Conservation (phyloP, 164 flowering plant genomes). For the Cinnamomum chago region DNA sequence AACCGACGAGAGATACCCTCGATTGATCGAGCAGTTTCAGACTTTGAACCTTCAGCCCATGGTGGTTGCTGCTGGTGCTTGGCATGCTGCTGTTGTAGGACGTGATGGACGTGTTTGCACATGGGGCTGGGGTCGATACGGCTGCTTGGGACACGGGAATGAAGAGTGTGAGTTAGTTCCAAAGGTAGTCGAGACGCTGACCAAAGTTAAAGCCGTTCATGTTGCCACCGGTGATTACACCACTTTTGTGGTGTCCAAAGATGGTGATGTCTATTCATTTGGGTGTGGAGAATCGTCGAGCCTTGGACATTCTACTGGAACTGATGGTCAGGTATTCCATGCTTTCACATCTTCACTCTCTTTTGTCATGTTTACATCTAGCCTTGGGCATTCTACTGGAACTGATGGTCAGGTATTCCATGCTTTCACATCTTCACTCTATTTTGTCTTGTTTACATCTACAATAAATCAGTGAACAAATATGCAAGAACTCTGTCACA, state of each 20-base stretch:
- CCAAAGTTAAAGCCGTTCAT: slow-evolving; percentile 76
- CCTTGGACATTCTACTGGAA: slow-evolving; percentile 70
- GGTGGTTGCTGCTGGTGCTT: slow-evolving; percentile 95
- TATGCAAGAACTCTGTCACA: too few species aligned
- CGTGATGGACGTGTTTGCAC: slow-evolving; percentile 96
- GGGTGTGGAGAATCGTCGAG: slow-evolving; percentile 98
- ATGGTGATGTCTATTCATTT: slow-evolving; percentile 92
- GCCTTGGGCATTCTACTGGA: slow-evolving; percentile 75
- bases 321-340: slow-evolving; percentile 58
- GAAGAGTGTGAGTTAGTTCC: slow-evolving; percentile 89
- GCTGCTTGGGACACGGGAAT: slow-evolving; percentile 97
- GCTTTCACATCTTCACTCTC: neutral
- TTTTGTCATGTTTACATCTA: slow-evolving; percentile 31
- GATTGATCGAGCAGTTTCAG: slow-evolving; percentile 76
- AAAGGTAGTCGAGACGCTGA: slow-evolving; percentile 78
- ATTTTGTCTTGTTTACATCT: neutral
- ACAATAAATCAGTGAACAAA: neutral
- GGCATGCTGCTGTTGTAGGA: slow-evolving; percentile 99
- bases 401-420: slow-evolving; percentile 59
- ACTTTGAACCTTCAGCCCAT: slow-evolving; percentile 77
- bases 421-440: neutral
- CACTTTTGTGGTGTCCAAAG: slow-evolving; percentile 89
- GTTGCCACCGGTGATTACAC: slow-evolving; percentile 97
- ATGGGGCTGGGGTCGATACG: slow-evolving; percentile 99
- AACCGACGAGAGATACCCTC: slow-evolving; percentile 83